phyloP scores from a whole-genome alignment of 129 eudicot species.

The Oenanthe sinensis region DNA sequence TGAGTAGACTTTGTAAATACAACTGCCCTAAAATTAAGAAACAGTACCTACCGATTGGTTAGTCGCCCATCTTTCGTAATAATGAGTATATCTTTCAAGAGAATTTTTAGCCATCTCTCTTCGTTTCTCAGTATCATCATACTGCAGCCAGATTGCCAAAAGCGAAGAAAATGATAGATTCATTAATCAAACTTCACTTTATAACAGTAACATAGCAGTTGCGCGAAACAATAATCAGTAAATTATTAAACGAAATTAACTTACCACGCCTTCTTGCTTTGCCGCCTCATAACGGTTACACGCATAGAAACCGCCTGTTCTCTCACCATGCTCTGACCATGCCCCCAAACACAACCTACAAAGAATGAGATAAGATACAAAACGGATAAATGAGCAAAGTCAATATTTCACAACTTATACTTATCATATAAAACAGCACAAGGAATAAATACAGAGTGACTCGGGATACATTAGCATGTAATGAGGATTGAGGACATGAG shows the following conservation, averaged over 20 bases:
- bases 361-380: not conserved
- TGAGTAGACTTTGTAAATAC: not conserved
- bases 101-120: slow-evolving; percentile 99
- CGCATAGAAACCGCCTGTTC: slow-evolving; percentile 96
- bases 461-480: not conserved
- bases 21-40: not conserved
- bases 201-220: not conserved
- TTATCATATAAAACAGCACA: not conserved
- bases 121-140: slow-evolving; percentile 87
- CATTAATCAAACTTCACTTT: slow-evolving; percentile 7
- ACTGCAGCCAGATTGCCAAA: slow-evolving; percentile 30
- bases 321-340: slow-evolving; percentile 98
- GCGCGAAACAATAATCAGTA: not conserved
- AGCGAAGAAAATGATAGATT: slow-evolving; percentile 15
- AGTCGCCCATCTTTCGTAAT: slow-evolving; percentile 98
- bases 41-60: slow-evolving; percentile 72
- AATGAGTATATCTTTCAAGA: slow-evolving; percentile 95
- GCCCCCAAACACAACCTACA: slow-evolving; percentile 94
- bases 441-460: not conserved
- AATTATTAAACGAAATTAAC: slow-evolving; percentile 17
- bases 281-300: slow-evolving; percentile 97
- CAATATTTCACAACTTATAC: not conserved
- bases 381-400: not conserved
- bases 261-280: slow-evolving; percentile 91
- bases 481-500: not conserved